Percentiles rank a stretch among this genome's conserved stretches.
phyloP scores from a whole-genome alignment of 2,329 filamentous ascomycete species.

The Venturia asperata region DNA sequence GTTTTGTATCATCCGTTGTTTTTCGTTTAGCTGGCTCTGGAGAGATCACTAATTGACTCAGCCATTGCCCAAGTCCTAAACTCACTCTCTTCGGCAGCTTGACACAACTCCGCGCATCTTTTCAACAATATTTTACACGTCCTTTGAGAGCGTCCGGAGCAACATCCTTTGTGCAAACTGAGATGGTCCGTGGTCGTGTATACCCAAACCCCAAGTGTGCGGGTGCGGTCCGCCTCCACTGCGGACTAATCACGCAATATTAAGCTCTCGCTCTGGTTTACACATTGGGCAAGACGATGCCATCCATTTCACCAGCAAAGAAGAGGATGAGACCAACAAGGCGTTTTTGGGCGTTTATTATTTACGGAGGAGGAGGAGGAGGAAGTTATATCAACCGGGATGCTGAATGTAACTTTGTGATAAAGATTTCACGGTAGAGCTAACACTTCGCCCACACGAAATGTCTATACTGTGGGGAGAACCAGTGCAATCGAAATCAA shows the following conservation, averaged over 20 bases:
- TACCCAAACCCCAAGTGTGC: background rate
- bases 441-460: background rate
- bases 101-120: too few relatives aligned
- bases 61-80: too few relatives aligned
- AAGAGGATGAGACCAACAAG: background rate
- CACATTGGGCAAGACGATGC: background rate
- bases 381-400: too few relatives aligned
- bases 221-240: background rate
- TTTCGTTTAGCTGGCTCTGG: background rate
- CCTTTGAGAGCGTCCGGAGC: too few relatives aligned
- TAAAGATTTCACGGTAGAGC: background rate
- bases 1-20: background rate
- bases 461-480: too few relatives aligned
- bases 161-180: too few relatives aligned
- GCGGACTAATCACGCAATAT: background rate
- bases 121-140: too few relatives aligned
- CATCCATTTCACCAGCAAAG: background rate
- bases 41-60: background rate
- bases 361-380: conserved; percentile 6
- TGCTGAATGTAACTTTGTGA: background rate
- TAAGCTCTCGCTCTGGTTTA: background rate
- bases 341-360: background rate
- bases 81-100: too few relatives aligned
- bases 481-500: background rate
- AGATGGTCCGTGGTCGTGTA: background rate